Conservation (phyloP, 768 basidiomycete genomes). For the Rhodotorula graminis region DNA sequence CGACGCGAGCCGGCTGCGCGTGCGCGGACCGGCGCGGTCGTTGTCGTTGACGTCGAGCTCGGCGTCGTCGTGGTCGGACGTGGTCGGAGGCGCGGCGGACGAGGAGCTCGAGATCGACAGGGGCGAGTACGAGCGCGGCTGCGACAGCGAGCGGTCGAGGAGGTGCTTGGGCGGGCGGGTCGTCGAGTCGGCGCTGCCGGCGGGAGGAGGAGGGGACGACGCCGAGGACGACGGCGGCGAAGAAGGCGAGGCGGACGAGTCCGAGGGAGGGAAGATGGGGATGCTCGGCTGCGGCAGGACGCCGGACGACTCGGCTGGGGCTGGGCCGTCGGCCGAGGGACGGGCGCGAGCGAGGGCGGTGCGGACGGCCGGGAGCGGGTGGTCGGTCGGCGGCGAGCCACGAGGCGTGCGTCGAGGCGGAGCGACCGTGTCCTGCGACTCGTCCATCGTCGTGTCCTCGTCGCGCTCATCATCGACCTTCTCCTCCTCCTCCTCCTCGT, state of each 20-base stretch:
- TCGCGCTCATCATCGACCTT: too few relatives aligned
- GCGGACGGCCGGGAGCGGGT: constrained; percentile 5
- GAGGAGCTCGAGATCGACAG: neutral
- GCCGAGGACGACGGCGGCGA: neutral
- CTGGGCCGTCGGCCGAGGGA: too few relatives aligned
- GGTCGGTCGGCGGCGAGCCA: neutral
- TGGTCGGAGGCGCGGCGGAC: neutral
- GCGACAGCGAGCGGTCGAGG: constrained; percentile 2
- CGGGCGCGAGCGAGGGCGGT: neutral
- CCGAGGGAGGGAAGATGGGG: neutral
- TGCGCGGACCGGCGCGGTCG: neutral
- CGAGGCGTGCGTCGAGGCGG: neutral
- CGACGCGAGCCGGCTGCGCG: neutral
- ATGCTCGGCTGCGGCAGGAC: neutral
- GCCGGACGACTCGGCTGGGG: neutral
- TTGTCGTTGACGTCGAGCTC: constrained; percentile 13
- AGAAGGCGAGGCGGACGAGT: neutral
- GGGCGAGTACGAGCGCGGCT: constrained; percentile 1
- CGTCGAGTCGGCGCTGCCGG: neutral
- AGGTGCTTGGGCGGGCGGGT: neutral
- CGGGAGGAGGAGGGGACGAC: neutral
- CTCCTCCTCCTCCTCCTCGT: neutral
- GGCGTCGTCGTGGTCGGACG: neutral
- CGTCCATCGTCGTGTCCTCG: constrained; percentile 1
- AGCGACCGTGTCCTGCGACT: neutral